Percentiles rank a stretch among this genome's conserved stretches.
Conservation (phyloP, 2,329 filamentous ascomycete species). For the Pseudogymnoascus pannorum region DNA sequence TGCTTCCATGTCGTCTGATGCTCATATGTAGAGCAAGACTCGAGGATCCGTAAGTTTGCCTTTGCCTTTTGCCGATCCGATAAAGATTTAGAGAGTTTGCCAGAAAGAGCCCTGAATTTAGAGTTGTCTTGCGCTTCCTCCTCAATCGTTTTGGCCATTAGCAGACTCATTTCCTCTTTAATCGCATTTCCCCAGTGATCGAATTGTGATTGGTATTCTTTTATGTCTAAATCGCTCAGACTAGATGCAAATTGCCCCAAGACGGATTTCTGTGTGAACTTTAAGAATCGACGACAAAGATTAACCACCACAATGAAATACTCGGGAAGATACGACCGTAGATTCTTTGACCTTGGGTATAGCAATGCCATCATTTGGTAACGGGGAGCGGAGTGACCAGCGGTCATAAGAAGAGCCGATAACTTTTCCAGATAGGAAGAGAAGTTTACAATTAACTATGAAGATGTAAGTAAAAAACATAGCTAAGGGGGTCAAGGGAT, state of each 20-base stretch:
- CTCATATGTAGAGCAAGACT: slow-evolving; percentile 36
- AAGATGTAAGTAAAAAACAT: slow-evolving; percentile 13
- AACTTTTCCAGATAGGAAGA: slow-evolving; percentile 33
- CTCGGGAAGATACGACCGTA: slow-evolving; percentile 33
- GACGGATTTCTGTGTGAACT: slow-evolving; percentile 28
- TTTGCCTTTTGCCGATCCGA: slow-evolving; percentile 15
- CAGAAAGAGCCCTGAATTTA: slow-evolving; percentile 21
- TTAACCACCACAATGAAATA: slow-evolving; percentile 36
- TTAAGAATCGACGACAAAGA: slow-evolving; percentile 32
- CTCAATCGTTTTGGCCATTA: slow-evolving; percentile 23
- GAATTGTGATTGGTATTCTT: slow-evolving; percentile 29
- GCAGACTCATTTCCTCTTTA: slow-evolving; percentile 29
- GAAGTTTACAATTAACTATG: slow-evolving; percentile 27
- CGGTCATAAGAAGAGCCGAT: slow-evolving; percentile 35
- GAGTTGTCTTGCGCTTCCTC: slow-evolving; percentile 22
- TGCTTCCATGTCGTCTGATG: slow-evolving; percentile 36
- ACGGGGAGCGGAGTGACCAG: slow-evolving; percentile 35
- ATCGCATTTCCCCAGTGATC: slow-evolving; percentile 31
- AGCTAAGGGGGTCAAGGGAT: slow-evolving; percentile 10
- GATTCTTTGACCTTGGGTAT: slow-evolving; percentile 32
- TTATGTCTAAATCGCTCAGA: slow-evolving; percentile 28
- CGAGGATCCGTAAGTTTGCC: slow-evolving; percentile 26
- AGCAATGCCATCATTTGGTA: slow-evolving; percentile 34
- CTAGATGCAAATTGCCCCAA: slow-evolving; percentile 28
- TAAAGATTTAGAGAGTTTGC: slow-evolving; percentile 16